Evolutionary conservation across 2,329 filamentous ascomycete species (phyloP).

Genomic region (Trichoderma sp.): DNA sequence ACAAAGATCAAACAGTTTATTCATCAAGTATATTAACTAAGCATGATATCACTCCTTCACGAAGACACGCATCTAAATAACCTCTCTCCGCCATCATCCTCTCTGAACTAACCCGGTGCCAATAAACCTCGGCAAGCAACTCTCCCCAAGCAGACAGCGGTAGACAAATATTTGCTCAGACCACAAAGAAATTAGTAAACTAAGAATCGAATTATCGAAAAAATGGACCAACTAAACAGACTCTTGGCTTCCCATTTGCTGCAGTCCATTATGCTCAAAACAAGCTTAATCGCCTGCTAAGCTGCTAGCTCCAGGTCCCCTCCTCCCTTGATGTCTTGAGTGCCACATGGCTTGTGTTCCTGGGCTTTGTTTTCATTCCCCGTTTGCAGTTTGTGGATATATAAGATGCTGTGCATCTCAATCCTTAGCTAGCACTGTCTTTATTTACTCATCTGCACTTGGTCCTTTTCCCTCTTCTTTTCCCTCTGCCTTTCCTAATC

Average conservation of each 20-base stretch:
- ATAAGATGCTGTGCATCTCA: not conserved
- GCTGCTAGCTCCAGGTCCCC: not conserved
- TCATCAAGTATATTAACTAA: no score
- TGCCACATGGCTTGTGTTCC: not conserved
- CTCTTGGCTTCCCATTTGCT: not conserved
- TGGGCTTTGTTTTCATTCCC: not conserved
- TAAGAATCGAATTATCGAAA: not conserved
- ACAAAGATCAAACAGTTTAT: no score
- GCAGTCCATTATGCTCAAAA: constrained; percentile 1
- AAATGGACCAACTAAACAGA: not conserved
- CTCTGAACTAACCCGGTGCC: not conserved
- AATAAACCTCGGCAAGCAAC: not conserved
- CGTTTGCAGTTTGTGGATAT: not conserved
- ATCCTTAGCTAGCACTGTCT: not conserved
- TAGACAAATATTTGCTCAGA: not conserved
- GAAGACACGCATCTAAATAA: not conserved
- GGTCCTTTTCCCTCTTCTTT: not conserved
- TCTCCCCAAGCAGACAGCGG: not conserved
- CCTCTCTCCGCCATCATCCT: no score
- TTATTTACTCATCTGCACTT: not conserved
- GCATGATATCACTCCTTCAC: not conserved
- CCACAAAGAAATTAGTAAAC: not conserved
- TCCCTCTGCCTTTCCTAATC: not conserved
- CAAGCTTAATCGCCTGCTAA: constrained; percentile 1
- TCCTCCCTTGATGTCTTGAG: not conserved